Base-by-base conservation (phyloP, 1,284 basidiomycete genomes). In the Vanrija sp. region DNA sequence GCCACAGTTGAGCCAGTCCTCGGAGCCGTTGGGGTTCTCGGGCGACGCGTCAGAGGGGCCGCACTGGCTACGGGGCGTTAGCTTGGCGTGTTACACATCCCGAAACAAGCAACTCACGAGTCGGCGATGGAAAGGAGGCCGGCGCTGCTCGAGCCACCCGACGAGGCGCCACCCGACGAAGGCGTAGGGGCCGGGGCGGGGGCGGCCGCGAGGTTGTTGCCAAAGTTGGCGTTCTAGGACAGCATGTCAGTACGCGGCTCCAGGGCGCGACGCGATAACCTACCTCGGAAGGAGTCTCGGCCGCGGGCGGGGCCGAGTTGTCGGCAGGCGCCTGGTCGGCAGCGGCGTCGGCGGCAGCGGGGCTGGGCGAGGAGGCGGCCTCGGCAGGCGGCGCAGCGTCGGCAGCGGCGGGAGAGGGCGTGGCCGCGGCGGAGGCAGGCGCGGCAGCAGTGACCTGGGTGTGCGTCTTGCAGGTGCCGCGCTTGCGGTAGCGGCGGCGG, bases 1-100 rank as follows among this genome's bases (percentile, higher is more conserved):
- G 47, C 87, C 88, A 65, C 89, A 92, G 76, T 89, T 89, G 64
- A 93, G 73, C 83, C 85, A 92, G 57, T 83, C 78, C 50, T 87
- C 81, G 59, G 77, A 71, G 20, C 89, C 89, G 71, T 92, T 92
- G 22, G 89, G 88, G 18, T 84, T 84, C 48, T 63, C 54, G 20
- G 41, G 46, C 37, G 57, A 48, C 23, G 72, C 49, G 22, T 64
- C 52, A 46, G 57, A 65, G 38, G 46, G 62, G 31, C 73, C 73
- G 52, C 72, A 75, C 15, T 54, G 56, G 24, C 67, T 66, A 24
- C 23, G 43, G 9, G 41, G 31, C 31, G 31, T 31, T 5, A 31
- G 31, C 31, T 31, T 31, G 31, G 31, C 31, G 31, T 31, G 31
- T 31, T 12, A 12, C 31, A 31, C 31, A 31, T 31, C 31, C 31